Evolutionary conservation across 352 stramenopile genomes (phyloP), one percentile per base, ranked within the genome.

Genomic region (Pythium insidiosum): DNA sequence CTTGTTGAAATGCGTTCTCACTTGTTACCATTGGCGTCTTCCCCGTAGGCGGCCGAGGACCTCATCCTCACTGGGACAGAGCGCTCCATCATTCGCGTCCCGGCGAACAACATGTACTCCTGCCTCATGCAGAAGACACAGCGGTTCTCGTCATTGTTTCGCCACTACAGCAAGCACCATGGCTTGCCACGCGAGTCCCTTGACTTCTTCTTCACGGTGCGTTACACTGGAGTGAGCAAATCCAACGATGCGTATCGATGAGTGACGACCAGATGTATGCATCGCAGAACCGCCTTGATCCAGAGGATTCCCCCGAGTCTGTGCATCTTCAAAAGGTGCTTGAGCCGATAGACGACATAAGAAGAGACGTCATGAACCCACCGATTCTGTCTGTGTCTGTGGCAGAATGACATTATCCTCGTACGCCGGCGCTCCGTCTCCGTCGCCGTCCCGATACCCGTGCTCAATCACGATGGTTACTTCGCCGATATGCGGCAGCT

Each of bases 121-220:
- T 99, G 95, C 55, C 70, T 98, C 38, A 99, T 99, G 95, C 84
- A 98, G 41, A 98, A 98, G 66, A 97, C 94, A 16, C 95, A 99
- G 72, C 85, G 93, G 16, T 99, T 99, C 63, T 98, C 90, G 22
- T 97, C 84, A 43, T 81, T 98, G 16, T 98, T 99, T 56, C 93
- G 94, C 38, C 95, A 99, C 70, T 99, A 99, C 66, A 97, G 93
- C 61, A 99, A 99, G 65, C 97, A 99, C 69, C 95, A 99, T 66
- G 95, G 95, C 4, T 56, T 99, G 31, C 75, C 93, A 7, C 96
- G 97, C 55, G 94, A 99, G 46, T 90, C 95, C 49, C 72, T 99
- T 25, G 95, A 98, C 56, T 99, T 98, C 54, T 98, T 97, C 69
- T 99, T 99, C 61, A 95, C 85, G 50, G 86, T 92, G 43, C n/a